These are phyloP conservation scores for Trichosanthes cucumerina DNA, from an alignment of 306 rosid genomes.

Conservation along the genomic window DNA sequence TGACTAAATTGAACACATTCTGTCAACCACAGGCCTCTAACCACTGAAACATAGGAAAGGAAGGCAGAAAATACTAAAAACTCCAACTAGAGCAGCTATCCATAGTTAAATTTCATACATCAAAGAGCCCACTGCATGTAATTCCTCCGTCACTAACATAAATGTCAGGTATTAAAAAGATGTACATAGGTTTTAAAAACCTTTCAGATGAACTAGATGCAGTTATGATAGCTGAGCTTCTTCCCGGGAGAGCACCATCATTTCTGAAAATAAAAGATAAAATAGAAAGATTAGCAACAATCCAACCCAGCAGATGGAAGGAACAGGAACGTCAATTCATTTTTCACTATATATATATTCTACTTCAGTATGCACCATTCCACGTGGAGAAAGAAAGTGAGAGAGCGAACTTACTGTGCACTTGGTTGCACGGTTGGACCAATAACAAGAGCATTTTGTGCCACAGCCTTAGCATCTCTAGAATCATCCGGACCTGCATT, in stretches of 20 bases:
- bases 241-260: constrained; percentile 46
- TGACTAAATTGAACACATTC: not conserved
- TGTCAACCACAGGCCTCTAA: not conserved
- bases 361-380: not conserved
- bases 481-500: constrained; percentile 47
- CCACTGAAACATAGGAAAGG: not conserved
- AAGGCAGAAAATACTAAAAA: not conserved
- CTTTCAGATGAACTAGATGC: constrained; percentile 78
- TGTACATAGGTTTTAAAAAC: constrained; percentile 24
- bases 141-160: not conserved
- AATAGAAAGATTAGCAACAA: constrained; percentile 14
- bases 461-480: constrained; percentile 34
- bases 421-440: constrained; percentile 73
- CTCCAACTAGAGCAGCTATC: not conserved
- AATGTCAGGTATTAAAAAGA: not conserved
- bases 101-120: not conserved
- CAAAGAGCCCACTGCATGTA: not conserved
- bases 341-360: not conserved
- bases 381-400: not conserved
- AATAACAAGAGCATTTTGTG: constrained; percentile 66
- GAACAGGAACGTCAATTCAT: not conserved
- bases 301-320: constrained; percentile 6
- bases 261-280: constrained; percentile 35
- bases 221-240: constrained; percentile 38
- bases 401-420: constrained; percentile 33